A percentile compares a stretch with the other conserved stretches of the same genome.
Evolutionary conservation across 2,329 filamentous ascomycete species (phyloP).

Genomic region (Leptographium flavum): DNA sequence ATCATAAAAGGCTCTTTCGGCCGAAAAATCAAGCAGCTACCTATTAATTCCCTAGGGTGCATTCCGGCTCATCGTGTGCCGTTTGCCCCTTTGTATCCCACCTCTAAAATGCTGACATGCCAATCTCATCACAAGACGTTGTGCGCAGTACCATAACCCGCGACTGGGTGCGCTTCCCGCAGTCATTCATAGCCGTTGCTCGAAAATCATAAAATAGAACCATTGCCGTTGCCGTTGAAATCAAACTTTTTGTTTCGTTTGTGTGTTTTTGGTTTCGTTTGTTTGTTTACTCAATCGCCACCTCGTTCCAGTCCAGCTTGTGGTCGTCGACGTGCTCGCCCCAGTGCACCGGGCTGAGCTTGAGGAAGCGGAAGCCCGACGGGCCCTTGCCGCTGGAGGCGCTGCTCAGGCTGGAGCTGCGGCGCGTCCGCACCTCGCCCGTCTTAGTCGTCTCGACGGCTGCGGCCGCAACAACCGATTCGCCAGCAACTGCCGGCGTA

Average conservation of each 20-base stretch:
- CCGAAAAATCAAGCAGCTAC: too few species aligned
- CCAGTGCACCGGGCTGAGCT: conserved; percentile 50
- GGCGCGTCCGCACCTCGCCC: conserved; percentile 22
- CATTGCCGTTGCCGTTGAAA: too few species aligned
- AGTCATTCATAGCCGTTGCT: too few species aligned
- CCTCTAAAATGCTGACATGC: background rate
- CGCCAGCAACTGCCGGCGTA: too few species aligned
- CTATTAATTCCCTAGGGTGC: too few species aligned
- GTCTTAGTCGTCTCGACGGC: background rate
- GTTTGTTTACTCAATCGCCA: conserved; percentile 22
- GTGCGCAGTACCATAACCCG: too few species aligned
- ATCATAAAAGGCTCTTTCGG: too few species aligned
- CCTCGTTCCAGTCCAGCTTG: conserved; percentile 41
- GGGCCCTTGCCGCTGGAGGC: conserved; percentile 23
- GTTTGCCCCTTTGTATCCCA: too few species aligned
- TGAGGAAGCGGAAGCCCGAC: conserved; percentile 36
- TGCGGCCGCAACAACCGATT: too few species aligned
- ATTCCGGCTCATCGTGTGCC: too few species aligned
- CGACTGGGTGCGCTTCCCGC: background rate
- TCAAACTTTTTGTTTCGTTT: too few species aligned
- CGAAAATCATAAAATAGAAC: too few species aligned
- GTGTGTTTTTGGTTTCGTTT: background rate
- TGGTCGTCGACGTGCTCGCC: conserved; percentile 43
- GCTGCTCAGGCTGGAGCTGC: conserved; percentile 41
- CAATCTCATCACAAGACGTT: background rate